These are phyloP conservation scores for Carex scoparia DNA, from an alignment of 176 grass and related monocot species.

Conservation along the genomic window DNA sequence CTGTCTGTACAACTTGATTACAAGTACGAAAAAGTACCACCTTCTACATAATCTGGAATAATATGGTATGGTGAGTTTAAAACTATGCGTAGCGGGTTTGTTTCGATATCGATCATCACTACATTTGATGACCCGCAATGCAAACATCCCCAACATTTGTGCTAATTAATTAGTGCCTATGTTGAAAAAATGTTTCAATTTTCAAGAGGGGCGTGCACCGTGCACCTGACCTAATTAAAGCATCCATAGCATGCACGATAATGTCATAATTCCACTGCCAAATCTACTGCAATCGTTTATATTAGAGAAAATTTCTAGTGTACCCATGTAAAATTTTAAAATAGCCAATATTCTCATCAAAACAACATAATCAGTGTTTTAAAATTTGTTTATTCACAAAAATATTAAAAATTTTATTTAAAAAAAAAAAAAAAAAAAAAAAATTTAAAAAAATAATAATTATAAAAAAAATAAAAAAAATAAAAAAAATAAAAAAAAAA, in stretches of 20 bases:
- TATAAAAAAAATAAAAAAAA: no score
- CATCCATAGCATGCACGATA: neutral
- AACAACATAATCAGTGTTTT: no score
- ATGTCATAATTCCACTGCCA: neutral
- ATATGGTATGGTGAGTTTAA: neutral
- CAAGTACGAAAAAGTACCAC: neutral
- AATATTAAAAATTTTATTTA: no score
- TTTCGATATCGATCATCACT: neutral
- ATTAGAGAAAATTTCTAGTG: no score
- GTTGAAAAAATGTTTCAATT: neutral
- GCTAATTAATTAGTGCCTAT: neutral
- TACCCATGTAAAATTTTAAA: no score
- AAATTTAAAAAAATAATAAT: no score
- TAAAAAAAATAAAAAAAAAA: no score
- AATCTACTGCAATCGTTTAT: neutral
- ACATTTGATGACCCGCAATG: neutral
- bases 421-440: no score
- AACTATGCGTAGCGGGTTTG: neutral
- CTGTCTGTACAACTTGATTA: neutral
- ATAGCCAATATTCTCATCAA: no score
- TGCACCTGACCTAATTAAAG: neutral
- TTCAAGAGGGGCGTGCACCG: neutral
- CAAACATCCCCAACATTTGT: neutral
- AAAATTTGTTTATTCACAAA: no score
- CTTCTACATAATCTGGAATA: neutral